Percentiles rank a stretch among this genome's conserved stretches.
phyloP scores from a whole-genome alignment of 75 land plant species.

The Azolla pinnata region DNA sequence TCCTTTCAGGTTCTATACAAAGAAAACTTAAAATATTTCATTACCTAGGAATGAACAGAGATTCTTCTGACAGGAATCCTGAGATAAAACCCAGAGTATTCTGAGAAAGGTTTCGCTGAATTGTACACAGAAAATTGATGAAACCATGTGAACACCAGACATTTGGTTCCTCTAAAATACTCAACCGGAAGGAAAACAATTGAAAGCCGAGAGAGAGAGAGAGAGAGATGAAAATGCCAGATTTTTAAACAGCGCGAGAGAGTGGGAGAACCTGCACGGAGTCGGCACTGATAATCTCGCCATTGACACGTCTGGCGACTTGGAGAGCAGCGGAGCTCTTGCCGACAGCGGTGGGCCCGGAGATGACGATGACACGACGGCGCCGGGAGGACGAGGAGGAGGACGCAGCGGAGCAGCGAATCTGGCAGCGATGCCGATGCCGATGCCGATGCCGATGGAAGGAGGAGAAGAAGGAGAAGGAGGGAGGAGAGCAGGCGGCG shows the following conservation, averaged over 20 bases:
- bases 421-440: neutral
- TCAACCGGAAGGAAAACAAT: no score
- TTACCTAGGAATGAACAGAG: no score
- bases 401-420: slow-evolving; percentile 2
- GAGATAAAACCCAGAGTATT: no score
- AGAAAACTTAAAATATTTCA: no score
- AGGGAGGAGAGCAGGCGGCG: neutral
- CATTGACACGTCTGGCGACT: slow-evolving; percentile 68
- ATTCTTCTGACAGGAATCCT: no score
- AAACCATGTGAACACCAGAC: no score
- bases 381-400: neutral
- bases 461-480: neutral
- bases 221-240: neutral
- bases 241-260: neutral
- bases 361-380: slow-evolving; percentile 61
- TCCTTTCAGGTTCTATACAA: no score
- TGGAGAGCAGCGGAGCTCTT: slow-evolving; percentile 74
- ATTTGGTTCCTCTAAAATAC: no score
- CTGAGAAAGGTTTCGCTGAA: no score
- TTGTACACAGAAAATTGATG: no score
- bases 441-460: no score
- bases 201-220: no score
- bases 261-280: slow-evolving; percentile 68
- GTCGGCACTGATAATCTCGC: slow-evolving; percentile 95
- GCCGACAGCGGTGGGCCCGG: slow-evolving; percentile 91